phyloP scores from a whole-genome alignment of 2,329 filamentous ascomycete genomes.

The Whalleya microplaca region DNA sequence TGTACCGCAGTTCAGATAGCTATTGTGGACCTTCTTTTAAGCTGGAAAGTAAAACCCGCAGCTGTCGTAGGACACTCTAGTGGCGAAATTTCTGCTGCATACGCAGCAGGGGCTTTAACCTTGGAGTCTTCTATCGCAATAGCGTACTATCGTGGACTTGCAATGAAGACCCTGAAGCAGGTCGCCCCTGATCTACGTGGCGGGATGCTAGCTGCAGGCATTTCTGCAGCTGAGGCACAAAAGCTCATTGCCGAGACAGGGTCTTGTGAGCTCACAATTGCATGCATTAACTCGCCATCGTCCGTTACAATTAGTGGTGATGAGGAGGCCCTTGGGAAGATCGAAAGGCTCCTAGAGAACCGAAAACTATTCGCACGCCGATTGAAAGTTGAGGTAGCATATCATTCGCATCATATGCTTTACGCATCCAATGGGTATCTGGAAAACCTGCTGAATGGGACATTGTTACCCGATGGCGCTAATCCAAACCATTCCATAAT shows the following conservation, averaged over 20 bases:
- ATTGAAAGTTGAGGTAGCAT: slow-evolving; percentile 29
- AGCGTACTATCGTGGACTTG: slow-evolving; percentile 41
- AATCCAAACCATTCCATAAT: neutral
- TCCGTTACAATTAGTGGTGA: slow-evolving; percentile 33
- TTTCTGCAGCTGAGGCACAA: slow-evolving; percentile 3
- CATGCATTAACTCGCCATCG: slow-evolving; percentile 28
- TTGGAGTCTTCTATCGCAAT: slow-evolving; percentile 37
- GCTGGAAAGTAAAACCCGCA: slow-evolving; percentile 33
- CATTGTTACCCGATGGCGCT: neutral
- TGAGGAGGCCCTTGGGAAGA: slow-evolving; percentile 9
- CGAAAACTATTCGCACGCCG: slow-evolving; percentile 25
- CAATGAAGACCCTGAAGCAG: slow-evolving; percentile 4
- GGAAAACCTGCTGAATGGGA: neutral
- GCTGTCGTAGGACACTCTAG: slow-evolving; percentile 44
- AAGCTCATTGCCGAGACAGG: neutral
- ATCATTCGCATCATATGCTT: slow-evolving; percentile 39
- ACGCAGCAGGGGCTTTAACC: slow-evolving; percentile 37
- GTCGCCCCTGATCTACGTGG: slow-evolving; percentile 22
- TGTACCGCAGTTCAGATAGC: slow-evolving; percentile 41
- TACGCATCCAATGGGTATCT: slow-evolving; percentile 26
- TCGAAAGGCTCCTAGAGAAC: slow-evolving; percentile 12
- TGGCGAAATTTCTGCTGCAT: slow-evolving; percentile 47
- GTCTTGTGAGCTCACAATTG: slow-evolving; percentile 2
- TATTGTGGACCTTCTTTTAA: slow-evolving; percentile 42
- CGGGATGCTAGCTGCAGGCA: slow-evolving; percentile 42